Base-by-base conservation (phyloP, 2,329 filamentous ascomycete genomes). In the Cadophora gregata region DNA sequence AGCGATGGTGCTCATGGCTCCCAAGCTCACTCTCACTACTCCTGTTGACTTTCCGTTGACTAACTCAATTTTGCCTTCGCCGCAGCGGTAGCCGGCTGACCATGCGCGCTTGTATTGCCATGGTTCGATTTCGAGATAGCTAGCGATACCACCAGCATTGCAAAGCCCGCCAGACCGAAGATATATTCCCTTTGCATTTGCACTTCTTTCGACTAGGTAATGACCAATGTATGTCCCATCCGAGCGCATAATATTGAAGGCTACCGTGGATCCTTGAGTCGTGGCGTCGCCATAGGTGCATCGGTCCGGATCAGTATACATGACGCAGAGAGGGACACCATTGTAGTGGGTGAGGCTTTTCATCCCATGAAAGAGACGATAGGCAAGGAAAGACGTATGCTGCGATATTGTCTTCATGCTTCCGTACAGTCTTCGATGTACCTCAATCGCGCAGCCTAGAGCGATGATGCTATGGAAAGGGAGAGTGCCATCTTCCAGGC, bases 401-500 rank as follows among this genome's bases (percentile, higher is more conserved):
- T 81, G 81, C 3, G 90, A 89, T 27, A 97, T 83, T 27, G 82
- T 82, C 0, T 81, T 77, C 84, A 97, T 92, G 0, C 87, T 87
- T 1, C 87, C 87, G 74, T 91, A 97, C 0, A 97, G 80, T 29
- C 82, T 81, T 48, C 79, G 70, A 74, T 97, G 93, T 0, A 88
- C 83, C 24, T 87, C 81, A 70, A 97, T 83, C 0, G 94, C 94
- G 12, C 86, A 83, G 67, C 90, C 90, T 8, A 97, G 81, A 1
- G 94, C 94, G 65, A 96, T 83, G 69, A 98, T 97, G 75, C 81
- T 96, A 78, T 97, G 95, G 64, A 97, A 90, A 0, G 95, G 93
- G 4, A 97, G 78, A 0, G 95, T 97, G 1, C 95, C 95, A 76
- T 98, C 94, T 77, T 98, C 95, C 1, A 97, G 81, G 47, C 88